Evolutionary conservation across 495 filamentous ascomycete species (phyloP).

Genomic region (Penicillium bovifimosum): DNA sequence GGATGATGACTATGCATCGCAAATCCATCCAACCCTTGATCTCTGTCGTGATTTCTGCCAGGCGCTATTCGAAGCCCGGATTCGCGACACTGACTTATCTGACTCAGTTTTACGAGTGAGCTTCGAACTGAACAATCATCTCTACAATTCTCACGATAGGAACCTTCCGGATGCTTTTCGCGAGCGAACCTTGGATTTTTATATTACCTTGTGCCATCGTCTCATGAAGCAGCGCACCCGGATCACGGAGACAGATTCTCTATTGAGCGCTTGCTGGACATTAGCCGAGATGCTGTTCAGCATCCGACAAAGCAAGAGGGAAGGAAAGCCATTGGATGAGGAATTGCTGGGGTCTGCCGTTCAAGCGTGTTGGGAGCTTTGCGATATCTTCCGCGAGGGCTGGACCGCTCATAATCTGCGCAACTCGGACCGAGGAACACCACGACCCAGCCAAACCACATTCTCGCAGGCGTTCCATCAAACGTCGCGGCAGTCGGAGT

Average conservation of each 20-base stretch:
- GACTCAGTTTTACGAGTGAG: slow-evolving; percentile 86
- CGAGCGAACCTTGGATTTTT: slow-evolving; percentile 87
- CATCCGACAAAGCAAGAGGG: slow-evolving; percentile 73
- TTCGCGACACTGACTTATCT: slow-evolving; percentile 64
- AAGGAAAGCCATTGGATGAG: slow-evolving; percentile 68
- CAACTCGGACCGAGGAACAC: slow-evolving; percentile 80
- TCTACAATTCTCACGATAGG: slow-evolving; percentile 86
- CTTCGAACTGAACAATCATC: slow-evolving; percentile 91
- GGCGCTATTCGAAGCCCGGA: slow-evolving; percentile 76
- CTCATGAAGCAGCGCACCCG: slow-evolving; percentile 87
- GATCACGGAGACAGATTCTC: slow-evolving; percentile 68
- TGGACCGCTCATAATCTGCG: slow-evolving; percentile 86
- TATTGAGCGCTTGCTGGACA: slow-evolving; percentile 83
- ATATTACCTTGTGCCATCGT: slow-evolving; percentile 85
- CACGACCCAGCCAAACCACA: slow-evolving; percentile 69
- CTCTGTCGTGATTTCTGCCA: slow-evolving; percentile 90
- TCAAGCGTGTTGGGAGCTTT: slow-evolving; percentile 92
- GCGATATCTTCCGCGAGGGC: slow-evolving; percentile 87
- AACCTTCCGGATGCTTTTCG: slow-evolving; percentile 81
- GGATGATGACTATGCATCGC: slow-evolving; percentile 64
- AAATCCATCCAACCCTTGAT: slow-evolving; percentile 73
- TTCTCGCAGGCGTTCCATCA: slow-evolving; percentile 54
- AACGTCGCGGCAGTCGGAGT: slow-evolving; percentile 32
- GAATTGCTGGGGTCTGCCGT: slow-evolving; percentile 81
- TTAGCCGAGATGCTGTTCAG: slow-evolving; percentile 93